Evolutionary conservation across 306 rosid species (phyloP).

Genomic region (Gastrolobium bilobum): DNA sequence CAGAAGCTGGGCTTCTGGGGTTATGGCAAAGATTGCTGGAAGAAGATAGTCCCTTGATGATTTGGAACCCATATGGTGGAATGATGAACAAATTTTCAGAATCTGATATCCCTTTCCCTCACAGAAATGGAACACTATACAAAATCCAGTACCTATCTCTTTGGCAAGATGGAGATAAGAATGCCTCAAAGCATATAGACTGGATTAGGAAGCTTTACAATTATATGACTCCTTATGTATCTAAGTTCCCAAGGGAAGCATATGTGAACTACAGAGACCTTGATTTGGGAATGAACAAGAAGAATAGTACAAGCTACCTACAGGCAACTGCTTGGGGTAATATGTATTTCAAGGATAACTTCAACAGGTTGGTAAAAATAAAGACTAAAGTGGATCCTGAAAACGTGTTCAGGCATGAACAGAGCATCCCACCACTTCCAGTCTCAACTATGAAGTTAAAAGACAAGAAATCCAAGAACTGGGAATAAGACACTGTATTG

Average conservation of each 20-base stretch:
- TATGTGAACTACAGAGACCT: conserved; percentile 90
- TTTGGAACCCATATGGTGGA: conserved; percentile 88
- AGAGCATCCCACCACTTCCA: conserved; percentile 85
- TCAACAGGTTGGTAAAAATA: conserved; percentile 66
- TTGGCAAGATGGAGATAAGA: conserved; percentile 62
- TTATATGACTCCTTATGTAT: conserved; percentile 78
- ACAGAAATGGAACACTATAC: conserved; percentile 74
- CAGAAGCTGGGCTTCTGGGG: conserved; percentile 71
- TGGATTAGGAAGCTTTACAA: conserved; percentile 85
- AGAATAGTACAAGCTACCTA: conserved; percentile 53
- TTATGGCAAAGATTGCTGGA: conserved; percentile 72
- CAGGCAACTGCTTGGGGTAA: conserved; percentile 78
- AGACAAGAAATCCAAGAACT: conserved; percentile 38
- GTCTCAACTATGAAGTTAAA: conserved; percentile 36
- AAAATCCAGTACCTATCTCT: conserved; percentile 67
- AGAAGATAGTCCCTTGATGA: conserved; percentile 62
- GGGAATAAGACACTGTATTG: conserved; percentile 34
- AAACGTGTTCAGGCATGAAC: conserved; percentile 89
- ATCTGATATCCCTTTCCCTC: conserved; percentile 76
- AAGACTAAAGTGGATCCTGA: conserved; percentile 84
- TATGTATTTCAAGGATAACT: conserved; percentile 81
- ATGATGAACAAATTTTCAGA: conserved; percentile 71
- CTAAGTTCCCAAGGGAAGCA: conserved; percentile 79
- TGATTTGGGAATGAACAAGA: conserved; percentile 82
- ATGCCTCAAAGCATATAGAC: conserved; percentile 58